Percentiles rank a stretch among this genome's conserved stretches.
These are phyloP conservation scores for Clarireedia monteithiana DNA, from an alignment of 2,329 filamentous ascomycete species.

Conservation along the genomic window DNA sequence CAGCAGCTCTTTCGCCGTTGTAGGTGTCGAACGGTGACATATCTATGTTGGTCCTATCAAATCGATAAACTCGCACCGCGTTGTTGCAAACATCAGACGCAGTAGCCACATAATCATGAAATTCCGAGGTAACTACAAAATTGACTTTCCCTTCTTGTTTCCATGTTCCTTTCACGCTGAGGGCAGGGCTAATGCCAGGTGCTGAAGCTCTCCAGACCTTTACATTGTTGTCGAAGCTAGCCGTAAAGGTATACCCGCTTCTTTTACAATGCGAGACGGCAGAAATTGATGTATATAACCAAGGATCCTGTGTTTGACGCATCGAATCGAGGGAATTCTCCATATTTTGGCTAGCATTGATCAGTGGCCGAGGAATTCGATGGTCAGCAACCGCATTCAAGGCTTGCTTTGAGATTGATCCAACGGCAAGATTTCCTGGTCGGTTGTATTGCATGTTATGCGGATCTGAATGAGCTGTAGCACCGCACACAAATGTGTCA, in stretches of 20 bases:
- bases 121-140: slow-evolving; percentile 47
- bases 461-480: slow-evolving; percentile 52
- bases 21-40: slow-evolving; percentile 24
- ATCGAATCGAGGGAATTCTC: slow-evolving; percentile 50
- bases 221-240: slow-evolving; percentile 54
- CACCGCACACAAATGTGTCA: slow-evolving; percentile 50
- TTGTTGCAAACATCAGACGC: slow-evolving; percentile 46
- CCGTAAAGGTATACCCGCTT: slow-evolving; percentile 45
- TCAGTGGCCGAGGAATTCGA: slow-evolving; percentile 45
- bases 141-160: slow-evolving; percentile 51
- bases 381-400: slow-evolving; percentile 49
- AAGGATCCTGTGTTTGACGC: slow-evolving; percentile 51
- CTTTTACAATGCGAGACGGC: slow-evolving; percentile 47
- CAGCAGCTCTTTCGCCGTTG: slow-evolving; percentile 20
- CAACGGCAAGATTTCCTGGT: slow-evolving; percentile 52
- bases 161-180: slow-evolving; percentile 45
- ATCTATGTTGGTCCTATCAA: slow-evolving; percentile 32
- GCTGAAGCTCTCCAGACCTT: slow-evolving; percentile 46
- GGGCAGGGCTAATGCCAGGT: slow-evolving; percentile 31
- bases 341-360: slow-evolving; percentile 34
- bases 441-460: slow-evolving; percentile 62
- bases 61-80: slow-evolving; percentile 50
- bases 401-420: slow-evolving; percentile 37
- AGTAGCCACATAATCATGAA: slow-evolving; percentile 46
- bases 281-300: slow-evolving; percentile 57